Conservation (phyloP, 2,329 filamentous ascomycete genomes). For the Hymenoscyphus albidus region DNA sequence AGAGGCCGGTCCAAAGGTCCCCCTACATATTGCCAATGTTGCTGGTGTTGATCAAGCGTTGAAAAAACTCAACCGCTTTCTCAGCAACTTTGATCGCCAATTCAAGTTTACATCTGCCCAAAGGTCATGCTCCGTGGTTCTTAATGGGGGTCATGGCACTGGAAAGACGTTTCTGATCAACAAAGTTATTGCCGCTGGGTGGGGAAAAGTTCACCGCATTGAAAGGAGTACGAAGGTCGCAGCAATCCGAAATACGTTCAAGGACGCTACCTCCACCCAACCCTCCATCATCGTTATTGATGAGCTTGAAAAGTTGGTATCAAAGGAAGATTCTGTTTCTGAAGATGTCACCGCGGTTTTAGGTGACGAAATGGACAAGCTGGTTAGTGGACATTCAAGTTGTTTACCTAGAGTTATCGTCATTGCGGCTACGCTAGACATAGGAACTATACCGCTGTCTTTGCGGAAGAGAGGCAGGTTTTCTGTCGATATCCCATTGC, state of each 20-base stretch:
- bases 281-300: conserved; percentile 80
- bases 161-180: conserved; percentile 77
- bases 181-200: conserved; percentile 62
- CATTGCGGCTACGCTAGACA: conserved; percentile 69
- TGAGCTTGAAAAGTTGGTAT: conserved; percentile 66
- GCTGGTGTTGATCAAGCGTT: conserved; percentile 66
- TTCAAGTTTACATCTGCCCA: conserved; percentile 27
- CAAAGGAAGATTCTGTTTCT: conserved; percentile 52
- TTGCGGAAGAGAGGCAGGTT: conserved; percentile 66
- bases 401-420: conserved; percentile 60
- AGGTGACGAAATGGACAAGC: conserved; percentile 51
- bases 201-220: conserved; percentile 65
- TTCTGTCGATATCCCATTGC: conserved; percentile 64
- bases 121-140: conserved; percentile 39
- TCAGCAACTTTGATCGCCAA: conserved; percentile 51
- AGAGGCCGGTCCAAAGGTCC: conserved; percentile 9
- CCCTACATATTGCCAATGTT: conserved; percentile 48
- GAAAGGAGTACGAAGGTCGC: conserved; percentile 52
- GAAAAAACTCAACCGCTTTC: conserved; percentile 60
- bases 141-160: conserved; percentile 79
- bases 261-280: conserved; percentile 62
- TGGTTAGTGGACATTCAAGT: conserved; percentile 39
- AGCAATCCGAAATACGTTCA: conserved; percentile 64
- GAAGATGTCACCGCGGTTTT: conserved; percentile 49
- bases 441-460: conserved; percentile 66